Evolutionary conservation across 140 eudicot genomes (phyloP), one percentile per base, ranked within the genome.

Genomic region (Flaveria floridana): DNA sequence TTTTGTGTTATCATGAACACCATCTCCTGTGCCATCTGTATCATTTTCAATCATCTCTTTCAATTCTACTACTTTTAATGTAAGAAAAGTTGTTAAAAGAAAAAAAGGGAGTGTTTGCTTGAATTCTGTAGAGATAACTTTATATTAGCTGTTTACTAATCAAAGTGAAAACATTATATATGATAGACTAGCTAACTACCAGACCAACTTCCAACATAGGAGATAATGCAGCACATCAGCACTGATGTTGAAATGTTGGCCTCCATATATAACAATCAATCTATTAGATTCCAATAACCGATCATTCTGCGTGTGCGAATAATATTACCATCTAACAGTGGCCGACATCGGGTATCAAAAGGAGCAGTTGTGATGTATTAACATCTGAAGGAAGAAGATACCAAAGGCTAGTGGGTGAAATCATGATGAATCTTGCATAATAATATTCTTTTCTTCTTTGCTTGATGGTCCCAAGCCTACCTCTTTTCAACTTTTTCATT

Each of bases 351-450:
- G 47, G 65, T 72, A 63, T 70, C 81, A 70, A 44, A 44, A 70
- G 69, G 70, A 47, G 65, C 18, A 21, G 52, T 79, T 68, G 66
- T 63, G 78, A 76, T 65, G 74, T 70, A 63, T 65, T 39, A 62
- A 51, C 84, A 76, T 81, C 64, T 37, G 52, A 74, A 70, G 75
- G 74, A 73, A 64, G 83, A 79, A 83, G 73, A 55, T 75, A 75
- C 71, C 75, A 78, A 77, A 71, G 39, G 71, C 55, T 79, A 83
- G 84, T 83, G 87, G 87, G 84, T 19, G 25, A 72, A 80, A 76
- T 50, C 75, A 83, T 83, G 79, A 83, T 80, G 84, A 79, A 73
- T 79, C 68, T 74, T 79, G 71, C 84, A 65, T 56, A 41, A 18
- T 46, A 71, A 55, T 76, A 26, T 52, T 75, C 71, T 68, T 68